Evolutionary conservation across 768 basidiomycete species (phyloP).

Genomic region (Suillus spraguei): DNA sequence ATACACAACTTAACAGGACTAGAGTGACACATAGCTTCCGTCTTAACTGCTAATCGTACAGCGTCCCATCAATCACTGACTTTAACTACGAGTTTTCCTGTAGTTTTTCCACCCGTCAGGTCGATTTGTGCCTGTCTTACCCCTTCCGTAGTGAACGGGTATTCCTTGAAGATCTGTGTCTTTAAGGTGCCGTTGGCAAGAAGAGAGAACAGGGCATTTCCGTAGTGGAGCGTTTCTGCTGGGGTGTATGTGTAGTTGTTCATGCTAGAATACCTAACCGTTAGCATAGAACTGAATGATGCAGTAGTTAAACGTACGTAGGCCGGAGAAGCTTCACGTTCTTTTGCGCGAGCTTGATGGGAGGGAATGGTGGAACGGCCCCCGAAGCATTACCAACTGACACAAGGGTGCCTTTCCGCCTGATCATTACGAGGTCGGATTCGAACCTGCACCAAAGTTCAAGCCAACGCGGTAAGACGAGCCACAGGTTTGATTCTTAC

Average conservation of each 20-base stretch:
- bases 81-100: constrained; percentile 86
- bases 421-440: constrained; percentile 76
- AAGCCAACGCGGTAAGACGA: constrained; percentile 6
- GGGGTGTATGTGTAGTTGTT: constrained; percentile 72
- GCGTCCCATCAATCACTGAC: constrained; percentile 35
- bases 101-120: constrained; percentile 73
- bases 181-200: constrained; percentile 62
- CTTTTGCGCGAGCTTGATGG: constrained; percentile 75
- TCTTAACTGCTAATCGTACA: background rate
- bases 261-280: constrained; percentile 47
- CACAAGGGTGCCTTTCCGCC: constrained; percentile 88
- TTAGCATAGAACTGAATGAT: background rate
- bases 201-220: constrained; percentile 61
- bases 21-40: background rate
- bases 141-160: constrained; percentile 83
- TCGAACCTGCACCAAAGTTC: constrained; percentile 55
- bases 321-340: constrained; percentile 80
- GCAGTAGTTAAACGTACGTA: constrained; percentile 47
- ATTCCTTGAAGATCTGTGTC: constrained; percentile 72
- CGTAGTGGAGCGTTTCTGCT: constrained; percentile 72
- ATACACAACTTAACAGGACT: background rate
- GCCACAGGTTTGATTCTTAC: constrained; percentile 43
- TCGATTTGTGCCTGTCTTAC: constrained; percentile 78
- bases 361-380: constrained; percentile 71
- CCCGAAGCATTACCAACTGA: constrained; percentile 94